Percentiles rank a stretch among this genome's conserved stretches.
These are phyloP conservation scores for Scheffersomyces spartinae DNA, from an alignment of 805 yeast genomes.

Conservation along the genomic window DNA sequence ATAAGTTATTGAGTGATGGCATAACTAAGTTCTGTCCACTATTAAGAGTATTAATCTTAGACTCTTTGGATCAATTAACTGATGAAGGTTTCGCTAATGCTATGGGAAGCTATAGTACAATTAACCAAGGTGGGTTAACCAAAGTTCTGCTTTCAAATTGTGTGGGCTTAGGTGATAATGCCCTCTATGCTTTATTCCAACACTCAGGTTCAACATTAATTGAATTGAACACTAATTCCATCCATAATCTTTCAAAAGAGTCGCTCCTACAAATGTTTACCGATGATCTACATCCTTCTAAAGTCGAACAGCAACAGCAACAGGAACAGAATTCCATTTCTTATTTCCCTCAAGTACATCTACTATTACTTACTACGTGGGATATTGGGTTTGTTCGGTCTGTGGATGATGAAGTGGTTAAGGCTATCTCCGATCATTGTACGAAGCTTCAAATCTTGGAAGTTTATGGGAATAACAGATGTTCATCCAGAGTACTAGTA, in stretches of 20 bases:
- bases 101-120: constrained; percentile 40
- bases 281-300: constrained; percentile 14
- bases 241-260: constrained; percentile 42
- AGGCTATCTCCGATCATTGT: constrained; percentile 45
- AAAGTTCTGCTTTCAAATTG: constrained; percentile 57
- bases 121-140: constrained; percentile 45
- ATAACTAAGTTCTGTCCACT: constrained; percentile 44
- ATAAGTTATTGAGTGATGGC: constrained; percentile 43
- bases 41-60: constrained; percentile 48
- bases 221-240: constrained; percentile 62
- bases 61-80: constrained; percentile 50
- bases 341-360: constrained; percentile 11
- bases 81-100: constrained; percentile 53
- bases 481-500: constrained; percentile 42
- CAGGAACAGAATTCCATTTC: constrained; percentile 3
- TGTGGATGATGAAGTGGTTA: constrained; percentile 60
- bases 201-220: constrained; percentile 60
- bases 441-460: constrained; percentile 55
- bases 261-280: constrained; percentile 38
- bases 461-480: constrained; percentile 69
- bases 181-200: constrained; percentile 43
- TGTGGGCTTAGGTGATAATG: constrained; percentile 48
- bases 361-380: constrained; percentile 53
- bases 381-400: constrained; percentile 76
- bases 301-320: constrained; percentile 9